These are phyloP conservation scores for Plenodomus lindquistii DNA, from an alignment of 2,329 filamentous ascomycete species.

Conservation along the genomic window DNA sequence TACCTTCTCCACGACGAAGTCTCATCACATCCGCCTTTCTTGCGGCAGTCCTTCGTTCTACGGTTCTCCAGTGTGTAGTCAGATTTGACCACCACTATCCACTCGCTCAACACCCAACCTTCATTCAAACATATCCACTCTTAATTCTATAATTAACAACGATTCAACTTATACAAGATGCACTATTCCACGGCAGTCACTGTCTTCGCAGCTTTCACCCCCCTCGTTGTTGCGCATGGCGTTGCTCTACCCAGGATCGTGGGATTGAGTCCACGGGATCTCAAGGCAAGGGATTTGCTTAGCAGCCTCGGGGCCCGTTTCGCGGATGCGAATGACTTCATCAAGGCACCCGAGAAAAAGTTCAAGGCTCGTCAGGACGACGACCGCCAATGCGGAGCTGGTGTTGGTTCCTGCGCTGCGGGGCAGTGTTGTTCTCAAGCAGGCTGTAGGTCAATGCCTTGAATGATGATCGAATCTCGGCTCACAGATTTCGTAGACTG, in stretches of 20 bases:
- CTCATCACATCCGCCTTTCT: conserved; percentile 19
- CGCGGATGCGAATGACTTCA: conserved; percentile 23
- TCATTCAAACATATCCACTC: conserved; percentile 5
- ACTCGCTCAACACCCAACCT: conserved; percentile 30
- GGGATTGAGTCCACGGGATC: conserved; percentile 40
- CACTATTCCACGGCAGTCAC: conserved; percentile 39
- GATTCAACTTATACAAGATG: conserved; percentile 27
- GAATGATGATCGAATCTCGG: neutral
- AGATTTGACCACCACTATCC: conserved; percentile 31
- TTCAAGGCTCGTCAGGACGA: conserved; percentile 33
- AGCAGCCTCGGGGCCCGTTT: conserved; percentile 31
- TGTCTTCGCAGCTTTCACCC: conserved; percentile 32
- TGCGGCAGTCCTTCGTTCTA: conserved; percentile 20
- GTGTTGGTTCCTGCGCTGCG: conserved; percentile 33
- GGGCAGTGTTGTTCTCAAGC: conserved; percentile 42
- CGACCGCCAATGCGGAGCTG: conserved; percentile 39
- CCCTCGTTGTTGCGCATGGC: conserved; percentile 38
- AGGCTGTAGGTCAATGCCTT: conserved; percentile 29
- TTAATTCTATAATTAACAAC: conserved; percentile 34
- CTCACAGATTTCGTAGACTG: conserved; percentile 48
- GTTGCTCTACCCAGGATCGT: conserved; percentile 36
- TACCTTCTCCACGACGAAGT: conserved; percentile 19
- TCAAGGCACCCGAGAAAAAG: conserved; percentile 19
- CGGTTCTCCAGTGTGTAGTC: conserved; percentile 32
- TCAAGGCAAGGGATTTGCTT: conserved; percentile 40